Conservation (phyloP, 331 rosid genomes). For the Malus hybrid region DNA sequence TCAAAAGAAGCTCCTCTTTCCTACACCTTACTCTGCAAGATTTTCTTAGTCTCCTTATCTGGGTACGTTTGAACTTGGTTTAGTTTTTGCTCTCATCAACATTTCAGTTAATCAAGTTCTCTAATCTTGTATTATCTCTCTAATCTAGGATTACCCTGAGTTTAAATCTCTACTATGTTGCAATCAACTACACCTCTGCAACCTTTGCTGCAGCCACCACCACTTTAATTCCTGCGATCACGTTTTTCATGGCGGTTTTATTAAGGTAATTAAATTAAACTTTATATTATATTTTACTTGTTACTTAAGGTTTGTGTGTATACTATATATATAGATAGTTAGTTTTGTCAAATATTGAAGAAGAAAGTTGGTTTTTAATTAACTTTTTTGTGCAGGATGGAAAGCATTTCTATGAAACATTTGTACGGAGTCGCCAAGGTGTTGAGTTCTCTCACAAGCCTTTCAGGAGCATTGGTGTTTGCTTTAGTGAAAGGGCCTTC, state of each 20-base stretch:
- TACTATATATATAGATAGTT: too few relatives aligned
- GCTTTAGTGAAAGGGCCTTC: constrained; percentile 77
- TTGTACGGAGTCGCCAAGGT: constrained; percentile 69
- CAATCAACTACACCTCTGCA: constrained; percentile 73
- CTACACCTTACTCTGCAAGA: constrained; percentile 48
- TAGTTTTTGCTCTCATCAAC: neutral
- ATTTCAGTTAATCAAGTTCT: neutral
- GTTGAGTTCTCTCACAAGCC: constrained; percentile 52
- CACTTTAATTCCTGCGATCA: constrained; percentile 73
- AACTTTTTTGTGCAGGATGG: constrained; percentile 42
- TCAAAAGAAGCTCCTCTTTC: constrained; percentile 54
- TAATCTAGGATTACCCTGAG: constrained; percentile 60
- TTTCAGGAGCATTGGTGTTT: constrained; percentile 75
- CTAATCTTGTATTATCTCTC: neutral
- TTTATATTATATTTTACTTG: too few relatives aligned
- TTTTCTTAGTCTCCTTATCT: constrained; percentile 61
- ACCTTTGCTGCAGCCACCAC: constrained; percentile 88
- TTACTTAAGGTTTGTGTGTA: too few relatives aligned
- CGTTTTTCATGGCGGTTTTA: constrained; percentile 63
- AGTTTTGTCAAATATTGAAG: neutral
- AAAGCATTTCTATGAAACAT: constrained; percentile 43
- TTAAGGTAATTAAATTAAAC: constrained; percentile 35
- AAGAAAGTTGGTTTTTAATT: neutral
- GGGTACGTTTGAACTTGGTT: constrained; percentile 66
- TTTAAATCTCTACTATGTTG: constrained; percentile 65